These are phyloP conservation scores for Plectosphaerella plurivora DNA, from an alignment of 2,329 filamentous ascomycete genomes.

Conservation along the genomic window DNA sequence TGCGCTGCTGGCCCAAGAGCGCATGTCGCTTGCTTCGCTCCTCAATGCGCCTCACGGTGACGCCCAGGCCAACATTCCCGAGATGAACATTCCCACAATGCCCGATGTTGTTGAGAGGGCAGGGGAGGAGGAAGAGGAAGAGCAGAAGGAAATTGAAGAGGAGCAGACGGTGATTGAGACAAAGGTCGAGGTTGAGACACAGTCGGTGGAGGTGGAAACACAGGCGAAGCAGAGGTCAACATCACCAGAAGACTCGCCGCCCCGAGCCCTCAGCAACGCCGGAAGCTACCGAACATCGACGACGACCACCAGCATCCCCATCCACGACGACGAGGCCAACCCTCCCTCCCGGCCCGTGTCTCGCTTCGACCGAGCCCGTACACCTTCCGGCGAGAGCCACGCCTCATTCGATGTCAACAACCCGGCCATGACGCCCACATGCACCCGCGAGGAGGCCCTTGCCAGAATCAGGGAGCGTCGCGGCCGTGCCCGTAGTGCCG, in stretches of 20 bases:
- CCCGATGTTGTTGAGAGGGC: conserved; percentile 25
- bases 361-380: conserved; percentile 41
- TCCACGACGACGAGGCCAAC: conserved; percentile 38
- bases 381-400: conserved; percentile 33
- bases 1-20: conserved; percentile 47
- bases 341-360: conserved; percentile 22
- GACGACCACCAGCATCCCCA: conserved; percentile 47
- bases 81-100: conserved; percentile 32
- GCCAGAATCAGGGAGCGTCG: conserved; percentile 70
- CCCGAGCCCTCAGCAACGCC: conserved; percentile 38
- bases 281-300: conserved; percentile 41
- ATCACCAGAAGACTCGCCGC: conserved; percentile 8
- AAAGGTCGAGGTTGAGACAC: not conserved
- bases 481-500: conserved; percentile 65
- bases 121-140: conserved; percentile 4
- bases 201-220: not conserved
- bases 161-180: conserved; percentile 3
- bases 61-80: conserved; percentile 24
- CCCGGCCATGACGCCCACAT: conserved; percentile 58
- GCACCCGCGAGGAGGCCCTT: conserved; percentile 70
- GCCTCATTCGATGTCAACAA: conserved; percentile 49
- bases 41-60: conserved; percentile 49
- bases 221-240: not conserved
- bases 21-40: conserved; percentile 57
- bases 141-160: conserved; percentile 1